Conservation (phyloP, 2,329 filamentous ascomycete genomes). For the Alternaria metachromatica region DNA sequence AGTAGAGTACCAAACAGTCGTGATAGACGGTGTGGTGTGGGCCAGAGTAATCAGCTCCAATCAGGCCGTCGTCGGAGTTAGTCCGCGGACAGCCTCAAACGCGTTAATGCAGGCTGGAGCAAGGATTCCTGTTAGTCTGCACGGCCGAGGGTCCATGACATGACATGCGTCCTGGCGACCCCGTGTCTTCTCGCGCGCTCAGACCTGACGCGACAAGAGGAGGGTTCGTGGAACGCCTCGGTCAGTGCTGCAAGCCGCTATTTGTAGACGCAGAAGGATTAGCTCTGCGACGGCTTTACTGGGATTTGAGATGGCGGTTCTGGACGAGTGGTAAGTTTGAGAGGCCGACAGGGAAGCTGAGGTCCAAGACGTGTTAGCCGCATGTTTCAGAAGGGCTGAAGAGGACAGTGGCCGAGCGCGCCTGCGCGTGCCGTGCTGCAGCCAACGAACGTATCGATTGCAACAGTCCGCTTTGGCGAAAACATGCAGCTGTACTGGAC, state of each 20-base stretch:
- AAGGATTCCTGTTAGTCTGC: neutral
- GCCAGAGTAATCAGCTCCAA: neutral
- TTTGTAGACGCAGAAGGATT: neutral
- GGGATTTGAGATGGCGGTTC: neutral
- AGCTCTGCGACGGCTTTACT: neutral
- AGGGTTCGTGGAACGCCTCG: slow-evolving; percentile 2
- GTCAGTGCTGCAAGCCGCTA: neutral
- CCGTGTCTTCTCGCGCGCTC: neutral
- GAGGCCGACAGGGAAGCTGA: neutral
- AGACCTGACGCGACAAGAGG: neutral
- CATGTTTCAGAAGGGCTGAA: slow-evolving; percentile 21
- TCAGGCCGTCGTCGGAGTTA: slow-evolving; percentile 1
- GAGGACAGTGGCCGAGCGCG: slow-evolving; percentile 13
- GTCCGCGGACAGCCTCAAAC: slow-evolving; percentile 3
- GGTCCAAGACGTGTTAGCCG: slow-evolving; percentile 5
- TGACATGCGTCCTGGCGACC: slow-evolving; percentile 1
- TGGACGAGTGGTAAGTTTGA: slow-evolving; percentile 1
- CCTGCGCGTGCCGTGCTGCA: slow-evolving; percentile 16
- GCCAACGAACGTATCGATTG: slow-evolving; percentile 20
- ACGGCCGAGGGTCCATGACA: slow-evolving; percentile 8
- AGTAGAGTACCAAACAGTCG: slow-evolving; percentile 16
- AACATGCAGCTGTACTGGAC: slow-evolving; percentile 10
- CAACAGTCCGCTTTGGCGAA: slow-evolving; percentile 16
- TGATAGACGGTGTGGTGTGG: slow-evolving; percentile 10
- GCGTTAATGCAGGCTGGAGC: slow-evolving; percentile 11